A percentile compares a stretch with the other conserved stretches of the same genome.
These are phyloP conservation scores for Pleoardoris graminearum DNA, from an alignment of 2,329 filamentous ascomycete species.

Conservation along the genomic window DNA sequence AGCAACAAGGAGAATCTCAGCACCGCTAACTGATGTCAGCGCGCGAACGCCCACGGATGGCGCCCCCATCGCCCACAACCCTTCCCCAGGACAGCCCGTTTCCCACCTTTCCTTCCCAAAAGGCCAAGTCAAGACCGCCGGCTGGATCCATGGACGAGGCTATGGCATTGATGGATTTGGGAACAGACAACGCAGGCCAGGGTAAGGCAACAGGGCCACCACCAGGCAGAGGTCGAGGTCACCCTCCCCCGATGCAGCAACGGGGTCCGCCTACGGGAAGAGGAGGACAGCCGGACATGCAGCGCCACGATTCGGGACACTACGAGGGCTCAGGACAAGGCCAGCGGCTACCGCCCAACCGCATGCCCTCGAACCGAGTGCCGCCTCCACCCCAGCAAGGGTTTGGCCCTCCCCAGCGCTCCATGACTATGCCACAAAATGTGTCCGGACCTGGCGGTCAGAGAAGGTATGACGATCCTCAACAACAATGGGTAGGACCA, in stretches of 20 bases:
- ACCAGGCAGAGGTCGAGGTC: conserved; percentile 24
- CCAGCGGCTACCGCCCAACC: conserved; percentile 32
- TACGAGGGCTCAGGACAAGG: conserved; percentile 32
- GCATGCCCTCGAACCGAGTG: conserved; percentile 28
- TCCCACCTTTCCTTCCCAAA: conserved; percentile 48
- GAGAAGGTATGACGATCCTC: conserved; percentile 18
- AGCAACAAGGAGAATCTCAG: neutral
- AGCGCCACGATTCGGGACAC: conserved; percentile 42
- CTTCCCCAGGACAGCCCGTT: conserved; percentile 53
- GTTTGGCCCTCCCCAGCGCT: conserved; percentile 38
- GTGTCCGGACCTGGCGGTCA: conserved; percentile 18
- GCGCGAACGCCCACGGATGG: conserved; percentile 35
- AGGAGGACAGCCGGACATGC: conserved; percentile 22
- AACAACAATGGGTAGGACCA: conserved; percentile 41
- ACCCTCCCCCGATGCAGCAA: conserved; percentile 27
- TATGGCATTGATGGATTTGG: conserved; percentile 43
- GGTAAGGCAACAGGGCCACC: conserved; percentile 22
- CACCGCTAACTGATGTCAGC: conserved; percentile 22
- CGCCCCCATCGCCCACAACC: conserved; percentile 30
- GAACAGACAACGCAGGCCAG: conserved; percentile 22
- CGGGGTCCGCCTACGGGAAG: conserved; percentile 26
- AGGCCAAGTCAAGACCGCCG: conserved; percentile 31
- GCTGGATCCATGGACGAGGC: conserved; percentile 35
- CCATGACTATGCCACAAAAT: conserved; percentile 45
- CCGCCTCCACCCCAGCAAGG: conserved; percentile 35